A percentile compares a stretch with the other conserved stretches of the same genome.
These are phyloP conservation scores for Lipomyces chichibuensis DNA, from an alignment of 805 yeast genomes.

Conservation along the genomic window DNA sequence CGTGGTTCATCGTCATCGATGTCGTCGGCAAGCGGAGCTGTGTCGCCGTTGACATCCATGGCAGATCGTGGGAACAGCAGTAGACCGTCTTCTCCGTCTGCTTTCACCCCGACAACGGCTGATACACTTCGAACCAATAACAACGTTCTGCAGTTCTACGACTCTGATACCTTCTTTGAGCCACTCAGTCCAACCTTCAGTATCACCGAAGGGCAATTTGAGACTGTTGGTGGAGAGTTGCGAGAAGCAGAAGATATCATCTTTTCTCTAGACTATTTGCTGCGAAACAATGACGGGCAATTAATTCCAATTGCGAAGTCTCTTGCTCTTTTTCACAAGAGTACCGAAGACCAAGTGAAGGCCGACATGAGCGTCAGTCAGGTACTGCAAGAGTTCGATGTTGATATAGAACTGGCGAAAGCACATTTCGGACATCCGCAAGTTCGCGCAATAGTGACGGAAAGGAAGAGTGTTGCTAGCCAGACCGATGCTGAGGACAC, in stretches of 20 bases:
- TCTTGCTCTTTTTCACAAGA: background rate
- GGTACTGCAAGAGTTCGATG: conserved; percentile 14
- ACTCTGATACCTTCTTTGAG: background rate
- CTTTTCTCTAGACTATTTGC: background rate
- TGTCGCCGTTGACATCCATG: background rate
- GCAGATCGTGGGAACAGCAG: background rate
- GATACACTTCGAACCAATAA: background rate
- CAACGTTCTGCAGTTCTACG: background rate
- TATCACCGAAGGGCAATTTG: background rate
- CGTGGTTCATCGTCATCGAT: background rate
- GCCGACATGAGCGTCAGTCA: conserved; percentile 2
- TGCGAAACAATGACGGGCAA: background rate
- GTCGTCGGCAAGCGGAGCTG: background rate
- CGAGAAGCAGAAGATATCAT: background rate
- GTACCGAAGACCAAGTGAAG: background rate
- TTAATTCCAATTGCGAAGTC: background rate
- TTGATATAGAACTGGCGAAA: conserved; percentile 21
- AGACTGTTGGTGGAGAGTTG: background rate
- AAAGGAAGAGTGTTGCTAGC: background rate
- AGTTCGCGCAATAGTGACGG: background rate
- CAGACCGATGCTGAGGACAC: background rate
- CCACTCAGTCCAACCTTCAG: background rate
- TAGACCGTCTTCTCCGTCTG: background rate
- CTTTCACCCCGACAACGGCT: background rate
- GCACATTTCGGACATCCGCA: conserved; percentile 15